A percentile compares a stretch with the other conserved stretches of the same genome.
These are phyloP conservation scores for Nothomitra cinnamomea DNA, from an alignment of 2,329 filamentous ascomycete species.

Conservation along the genomic window DNA sequence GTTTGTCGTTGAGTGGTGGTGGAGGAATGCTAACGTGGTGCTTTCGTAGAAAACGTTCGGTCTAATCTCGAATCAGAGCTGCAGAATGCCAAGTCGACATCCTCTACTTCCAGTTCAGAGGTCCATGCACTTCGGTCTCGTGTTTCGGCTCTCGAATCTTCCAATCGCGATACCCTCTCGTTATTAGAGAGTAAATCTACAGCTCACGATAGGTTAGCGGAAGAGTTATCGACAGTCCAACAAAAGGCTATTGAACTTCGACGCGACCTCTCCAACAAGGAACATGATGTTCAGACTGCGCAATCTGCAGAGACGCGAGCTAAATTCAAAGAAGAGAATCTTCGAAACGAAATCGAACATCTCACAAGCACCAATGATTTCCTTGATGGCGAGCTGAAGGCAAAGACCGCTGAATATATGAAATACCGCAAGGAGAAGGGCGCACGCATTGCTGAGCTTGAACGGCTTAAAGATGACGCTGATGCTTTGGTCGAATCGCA, in stretches of 20 bases:
- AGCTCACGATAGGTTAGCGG: constrained; percentile 68
- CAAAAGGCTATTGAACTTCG: constrained; percentile 72
- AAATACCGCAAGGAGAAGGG: constrained; percentile 93
- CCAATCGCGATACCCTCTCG: constrained; percentile 77
- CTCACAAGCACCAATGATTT: constrained; percentile 84
- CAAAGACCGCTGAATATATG: constrained; percentile 69
- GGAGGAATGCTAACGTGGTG: not conserved
- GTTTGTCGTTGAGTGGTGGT: not conserved
- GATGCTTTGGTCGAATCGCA: constrained; percentile 60
- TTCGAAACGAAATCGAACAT: constrained; percentile 80
- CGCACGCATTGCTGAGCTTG: constrained; percentile 70
- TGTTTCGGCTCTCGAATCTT: constrained; percentile 72
- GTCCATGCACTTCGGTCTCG: constrained; percentile 63
- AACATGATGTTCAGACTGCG: constrained; percentile 69
- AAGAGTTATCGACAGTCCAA: constrained; percentile 77
- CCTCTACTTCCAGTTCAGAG: constrained; percentile 46
- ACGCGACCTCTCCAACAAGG: constrained; percentile 63
- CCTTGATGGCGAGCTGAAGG: constrained; percentile 82
- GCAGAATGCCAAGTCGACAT: constrained; percentile 57
- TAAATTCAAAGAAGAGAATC: constrained; percentile 76
- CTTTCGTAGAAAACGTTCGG: constrained; percentile 49
- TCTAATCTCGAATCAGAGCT: constrained; percentile 68
- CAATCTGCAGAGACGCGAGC: constrained; percentile 65
- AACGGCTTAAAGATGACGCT: constrained; percentile 76
- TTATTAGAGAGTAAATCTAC: constrained; percentile 80